These are phyloP conservation scores for Claviceps arundinis DNA, from an alignment of 2,329 filamentous ascomycete genomes.

Conservation along the genomic window DNA sequence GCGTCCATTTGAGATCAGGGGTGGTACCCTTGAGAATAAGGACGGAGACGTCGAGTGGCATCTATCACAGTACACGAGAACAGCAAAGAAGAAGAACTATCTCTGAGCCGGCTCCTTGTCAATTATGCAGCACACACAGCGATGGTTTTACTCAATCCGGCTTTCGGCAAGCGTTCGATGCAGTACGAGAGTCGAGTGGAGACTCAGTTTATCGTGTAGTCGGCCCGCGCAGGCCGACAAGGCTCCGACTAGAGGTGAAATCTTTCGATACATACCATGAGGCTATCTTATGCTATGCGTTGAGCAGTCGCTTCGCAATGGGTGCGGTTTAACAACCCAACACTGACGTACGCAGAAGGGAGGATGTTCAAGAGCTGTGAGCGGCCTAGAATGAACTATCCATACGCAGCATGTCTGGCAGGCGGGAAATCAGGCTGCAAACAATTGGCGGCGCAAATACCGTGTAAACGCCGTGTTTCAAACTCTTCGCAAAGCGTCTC, in stretches of 20 bases:
- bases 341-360: background rate
- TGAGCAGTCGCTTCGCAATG: background rate
- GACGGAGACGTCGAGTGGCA: conserved; percentile 96
- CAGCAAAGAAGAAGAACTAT: conserved; percentile 71
- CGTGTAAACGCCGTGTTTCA: background rate
- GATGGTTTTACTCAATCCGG: background rate
- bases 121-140: background rate
- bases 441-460: background rate
- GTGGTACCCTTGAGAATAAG: conserved; percentile 84
- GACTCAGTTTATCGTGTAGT: too few relatives aligned
- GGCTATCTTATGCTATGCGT: background rate
- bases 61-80: conserved; percentile 87
- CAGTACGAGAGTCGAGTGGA: too few relatives aligned
- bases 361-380: background rate
- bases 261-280: background rate
- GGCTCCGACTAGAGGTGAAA: background rate
- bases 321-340: background rate
- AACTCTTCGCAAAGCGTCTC: background rate
- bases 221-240: background rate
- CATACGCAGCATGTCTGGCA: background rate
- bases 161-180: too few relatives aligned
- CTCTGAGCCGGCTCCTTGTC: background rate
- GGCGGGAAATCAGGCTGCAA: background rate
- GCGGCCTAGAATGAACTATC: background rate
- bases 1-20: conserved; percentile 84